These are phyloP conservation scores for Neofusicoccum cordaticola DNA, from an alignment of 2,329 filamentous ascomycete genomes.

Conservation along the genomic window DNA sequence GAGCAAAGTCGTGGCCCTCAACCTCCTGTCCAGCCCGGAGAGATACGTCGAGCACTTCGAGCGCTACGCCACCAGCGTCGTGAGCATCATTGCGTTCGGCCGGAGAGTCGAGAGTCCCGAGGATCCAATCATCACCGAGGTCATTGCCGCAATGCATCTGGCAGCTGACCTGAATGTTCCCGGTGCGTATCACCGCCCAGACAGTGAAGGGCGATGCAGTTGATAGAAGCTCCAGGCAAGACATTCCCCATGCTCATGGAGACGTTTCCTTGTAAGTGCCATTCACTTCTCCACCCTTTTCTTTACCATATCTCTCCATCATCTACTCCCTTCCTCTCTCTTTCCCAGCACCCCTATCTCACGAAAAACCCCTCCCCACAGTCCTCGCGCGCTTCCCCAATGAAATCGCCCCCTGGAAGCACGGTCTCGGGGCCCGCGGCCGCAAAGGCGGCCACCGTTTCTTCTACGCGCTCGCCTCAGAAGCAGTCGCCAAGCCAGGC, in stretches of 20 bases:
- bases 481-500: slow-evolving; percentile 27
- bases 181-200: slow-evolving; percentile 4
- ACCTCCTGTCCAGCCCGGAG: slow-evolving; percentile 44
- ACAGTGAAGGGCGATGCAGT: slow-evolving; percentile 40
- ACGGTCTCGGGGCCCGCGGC: slow-evolving; percentile 28
- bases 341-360: not conserved
- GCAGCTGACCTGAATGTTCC: slow-evolving; percentile 52
- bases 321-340: not conserved
- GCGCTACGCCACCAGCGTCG: slow-evolving; percentile 53
- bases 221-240: slow-evolving; percentile 52
- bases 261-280: slow-evolving; percentile 45
- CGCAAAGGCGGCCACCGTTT: slow-evolving; percentile 33
- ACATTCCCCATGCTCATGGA: slow-evolving; percentile 58
- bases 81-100: slow-evolving; percentile 58
- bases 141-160: slow-evolving; percentile 57
- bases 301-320: slow-evolving; percentile 26
- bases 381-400: slow-evolving; percentile 29
- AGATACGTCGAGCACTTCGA: slow-evolving; percentile 55
- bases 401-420: slow-evolving; percentile 33
- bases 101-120: slow-evolving; percentile 49
- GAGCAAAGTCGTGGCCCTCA: slow-evolving; percentile 54
- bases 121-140: slow-evolving; percentile 59
- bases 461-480: slow-evolving; percentile 32
- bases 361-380: slow-evolving; percentile 15
- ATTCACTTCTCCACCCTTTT: slow-evolving; percentile 31